Percentiles rank a stretch among this genome's conserved stretches.
These are phyloP conservation scores for Penicillium herquei DNA, from an alignment of 495 filamentous ascomycete species.

Conservation along the genomic window DNA sequence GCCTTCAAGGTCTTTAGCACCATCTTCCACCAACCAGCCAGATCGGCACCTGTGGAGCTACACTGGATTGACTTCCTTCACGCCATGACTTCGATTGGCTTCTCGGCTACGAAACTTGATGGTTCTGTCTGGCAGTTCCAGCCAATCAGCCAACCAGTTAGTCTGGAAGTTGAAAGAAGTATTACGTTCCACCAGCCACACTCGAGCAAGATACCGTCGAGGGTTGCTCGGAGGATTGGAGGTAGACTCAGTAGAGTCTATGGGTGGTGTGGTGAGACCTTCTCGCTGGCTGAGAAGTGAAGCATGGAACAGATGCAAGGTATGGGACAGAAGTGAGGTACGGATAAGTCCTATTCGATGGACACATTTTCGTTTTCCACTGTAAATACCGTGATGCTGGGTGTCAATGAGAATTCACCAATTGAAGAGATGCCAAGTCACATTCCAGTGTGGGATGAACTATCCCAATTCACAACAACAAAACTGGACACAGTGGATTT, in stretches of 20 bases:
- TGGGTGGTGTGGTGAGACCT: constrained; percentile 43
- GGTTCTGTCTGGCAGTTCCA: constrained; percentile 54
- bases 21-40: neutral
- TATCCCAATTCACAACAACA: no score
- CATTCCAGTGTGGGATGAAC: no score
- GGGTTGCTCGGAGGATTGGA: constrained; percentile 5
- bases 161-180: constrained; percentile 37
- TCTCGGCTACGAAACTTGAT: constrained; percentile 47
- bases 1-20: neutral
- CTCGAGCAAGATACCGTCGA: constrained; percentile 10
- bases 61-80: constrained; percentile 51
- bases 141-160: constrained; percentile 30
- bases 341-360: no score
- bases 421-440: no score
- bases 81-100: constrained; percentile 48
- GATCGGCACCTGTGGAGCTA: constrained; percentile 3
- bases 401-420: no score
- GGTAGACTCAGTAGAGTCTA: constrained; percentile 45
- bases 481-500: no score
- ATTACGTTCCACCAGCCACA: constrained; percentile 33
- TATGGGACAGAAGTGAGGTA: no score
- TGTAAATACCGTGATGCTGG: no score
- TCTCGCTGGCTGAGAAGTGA: constrained; percentile 8
- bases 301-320: no score
- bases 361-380: no score